These are phyloP conservation scores for Luffa acutangula DNA, from an alignment of 306 rosid genomes.

Conservation along the genomic window DNA sequence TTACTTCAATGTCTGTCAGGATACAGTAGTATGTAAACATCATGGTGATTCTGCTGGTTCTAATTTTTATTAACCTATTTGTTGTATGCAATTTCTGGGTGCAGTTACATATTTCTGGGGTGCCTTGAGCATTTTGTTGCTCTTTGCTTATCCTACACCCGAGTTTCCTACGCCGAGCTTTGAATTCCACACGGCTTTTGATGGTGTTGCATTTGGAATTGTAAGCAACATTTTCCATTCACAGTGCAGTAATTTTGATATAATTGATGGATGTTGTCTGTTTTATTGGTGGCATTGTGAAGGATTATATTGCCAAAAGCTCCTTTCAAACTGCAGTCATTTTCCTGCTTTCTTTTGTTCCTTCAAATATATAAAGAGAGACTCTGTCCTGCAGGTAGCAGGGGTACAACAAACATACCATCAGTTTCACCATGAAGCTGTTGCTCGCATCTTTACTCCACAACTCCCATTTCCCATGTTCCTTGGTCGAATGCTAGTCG, in stretches of 20 bases:
- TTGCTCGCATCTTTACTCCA: conserved; percentile 54
- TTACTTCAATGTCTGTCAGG: too few species aligned
- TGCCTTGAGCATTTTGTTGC: too few species aligned
- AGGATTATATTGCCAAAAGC: neutral
- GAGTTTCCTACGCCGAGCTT: too few species aligned
- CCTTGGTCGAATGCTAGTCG: conserved; percentile 63
- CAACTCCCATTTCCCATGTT: conserved; percentile 38
- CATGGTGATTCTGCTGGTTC: too few species aligned
- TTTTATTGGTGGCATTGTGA: neutral
- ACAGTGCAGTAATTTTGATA: neutral
- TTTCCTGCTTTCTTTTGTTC: neutral
- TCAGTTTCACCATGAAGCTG: conserved; percentile 77
- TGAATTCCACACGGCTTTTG: too few species aligned
- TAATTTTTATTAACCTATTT: too few species aligned
- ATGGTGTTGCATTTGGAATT: conserved; percentile 71
- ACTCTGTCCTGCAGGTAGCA: conserved; percentile 37
- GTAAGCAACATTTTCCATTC: conserved; percentile 44
- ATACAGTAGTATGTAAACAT: too few species aligned
- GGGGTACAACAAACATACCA: conserved; percentile 91
- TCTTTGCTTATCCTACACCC: too few species aligned
- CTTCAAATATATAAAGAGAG: too few species aligned
- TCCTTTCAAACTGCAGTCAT: too few species aligned
- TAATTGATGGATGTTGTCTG: neutral
- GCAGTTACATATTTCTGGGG: too few species aligned
- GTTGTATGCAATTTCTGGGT: too few species aligned